Evolutionary conservation across 306 rosid genomes (phyloP), one percentile per base, ranked within the genome.

Genomic region (Fragaria ananassa): DNA sequence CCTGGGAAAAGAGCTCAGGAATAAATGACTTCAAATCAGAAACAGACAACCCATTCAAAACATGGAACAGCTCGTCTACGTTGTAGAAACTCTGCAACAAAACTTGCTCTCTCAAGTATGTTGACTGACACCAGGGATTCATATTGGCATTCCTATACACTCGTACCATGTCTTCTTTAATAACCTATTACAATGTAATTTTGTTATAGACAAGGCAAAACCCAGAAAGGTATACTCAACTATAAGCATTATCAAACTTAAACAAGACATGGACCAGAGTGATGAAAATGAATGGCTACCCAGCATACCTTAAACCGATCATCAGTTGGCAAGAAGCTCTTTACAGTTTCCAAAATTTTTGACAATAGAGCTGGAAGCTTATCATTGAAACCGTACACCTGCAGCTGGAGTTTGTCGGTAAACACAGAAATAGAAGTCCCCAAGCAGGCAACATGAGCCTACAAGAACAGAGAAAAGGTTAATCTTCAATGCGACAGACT

Each of bases 361-460:
- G 92, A 86, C 75, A 95, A 74, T 69, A 95, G 96, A 85, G 76
- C 79, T 61, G 96, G 87, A 78, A 92, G 96, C 87, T 89, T 95
- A 80, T 95, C 89, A 56, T 89, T 95, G 85, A 95, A 95, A 78
- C 98, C 97, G 79, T 79, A 85, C 76, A 95, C 84, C 90, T 89
- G 89, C 80, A 95, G 89, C 86, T 92, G 93, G 74, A 95, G 86
- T 82, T 86, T 89, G 85, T 95, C 98, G 41, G 89, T 87, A 61
- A 75, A 81, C 74, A 83, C 79, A 57, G 90, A 81, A 41, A 92
- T 89, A 27, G 97, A 92, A 81, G 98, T 92, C 82, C 89, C 97
- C 88, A 95, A 82, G 88, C 91, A 92, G 82, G 98, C 96, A 79
- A 86, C 46, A 82, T 87, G 87, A 68, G 98, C 98, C 98, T 95